phyloP scores from a whole-genome alignment of 192 early-diverging fungal genomes.

The Coemansia sp. region DNA sequence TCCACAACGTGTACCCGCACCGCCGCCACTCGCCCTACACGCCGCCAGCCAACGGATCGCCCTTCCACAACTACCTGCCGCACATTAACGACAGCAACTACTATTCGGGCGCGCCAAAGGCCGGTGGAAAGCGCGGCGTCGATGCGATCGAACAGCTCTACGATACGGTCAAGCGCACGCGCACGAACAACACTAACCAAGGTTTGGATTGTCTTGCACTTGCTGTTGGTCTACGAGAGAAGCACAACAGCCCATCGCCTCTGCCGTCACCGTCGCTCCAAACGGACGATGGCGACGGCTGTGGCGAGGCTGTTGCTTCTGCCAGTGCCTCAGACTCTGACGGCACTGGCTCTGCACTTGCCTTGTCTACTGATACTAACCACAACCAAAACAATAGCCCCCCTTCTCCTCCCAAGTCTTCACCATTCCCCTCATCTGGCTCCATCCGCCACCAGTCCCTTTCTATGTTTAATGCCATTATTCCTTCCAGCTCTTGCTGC shows the following conservation, averaged over 20 bases:
- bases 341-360: neutral
- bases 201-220: constrained; percentile 59
- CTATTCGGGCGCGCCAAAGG: constrained; percentile 4
- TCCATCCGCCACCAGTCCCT: constrained; percentile 1
- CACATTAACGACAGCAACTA: constrained; percentile 24
- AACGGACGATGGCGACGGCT: neutral
- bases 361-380: constrained; percentile 9
- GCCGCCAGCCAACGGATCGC: constrained; percentile 29
- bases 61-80: constrained; percentile 39
- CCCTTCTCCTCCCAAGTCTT: constrained; percentile 9
- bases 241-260: constrained; percentile 31
- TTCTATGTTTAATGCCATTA: constrained; percentile 3
- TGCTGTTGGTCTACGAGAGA: constrained; percentile 53
- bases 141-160: constrained; percentile 53
- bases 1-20: constrained; percentile 17
- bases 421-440: constrained; percentile 1
- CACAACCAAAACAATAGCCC: constrained; percentile 9
- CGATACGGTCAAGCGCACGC: constrained; percentile 49
- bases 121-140: constrained; percentile 41
- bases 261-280: constrained; percentile 11
- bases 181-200: constrained; percentile 43
- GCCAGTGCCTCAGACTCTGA: neutral
- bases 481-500: neutral
- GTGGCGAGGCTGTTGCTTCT: neutral
- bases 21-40: constrained; percentile 46